Conservation (phyloP, 208 protist species). For the Leptomonas pyrrhocoris region DNA sequence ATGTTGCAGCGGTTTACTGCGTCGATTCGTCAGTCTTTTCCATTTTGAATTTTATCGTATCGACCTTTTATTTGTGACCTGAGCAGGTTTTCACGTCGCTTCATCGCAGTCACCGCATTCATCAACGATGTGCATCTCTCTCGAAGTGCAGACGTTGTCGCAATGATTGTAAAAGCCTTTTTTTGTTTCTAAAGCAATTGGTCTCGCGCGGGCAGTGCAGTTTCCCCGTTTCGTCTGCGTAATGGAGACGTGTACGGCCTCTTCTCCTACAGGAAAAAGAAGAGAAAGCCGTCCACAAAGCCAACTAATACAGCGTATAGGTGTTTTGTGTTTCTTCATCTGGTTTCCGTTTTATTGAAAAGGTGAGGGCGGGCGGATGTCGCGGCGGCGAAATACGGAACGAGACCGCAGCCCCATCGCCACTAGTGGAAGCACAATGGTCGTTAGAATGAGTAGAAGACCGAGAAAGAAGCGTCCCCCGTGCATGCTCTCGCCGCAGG, state of each 20-base stretch:
- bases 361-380: conserved; percentile 37
- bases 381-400: conserved; percentile 39
- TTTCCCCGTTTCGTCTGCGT: too few species aligned
- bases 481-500: conserved; percentile 34
- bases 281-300: too few species aligned
- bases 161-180: too few species aligned
- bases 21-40: neutral
- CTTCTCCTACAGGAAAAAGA: too few species aligned
- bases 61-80: neutral
- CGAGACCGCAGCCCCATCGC: conserved; percentile 69
- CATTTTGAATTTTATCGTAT: neutral
- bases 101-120: too few species aligned
- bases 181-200: too few species aligned
- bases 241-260: too few species aligned
- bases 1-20: neutral
- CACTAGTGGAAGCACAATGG: conserved; percentile 49
- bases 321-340: too few species aligned
- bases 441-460: conserved; percentile 38
- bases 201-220: too few species aligned
- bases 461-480: conserved; percentile 9
- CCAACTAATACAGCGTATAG: too few species aligned
- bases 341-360: conserved; percentile 35
- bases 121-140: too few species aligned
- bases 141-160: too few species aligned
- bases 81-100: neutral